Percentiles rank a stretch among this genome's conserved stretches.
phyloP scores from a whole-genome alignment of 441 rosid genomes.

The Jatropha podagrica region DNA sequence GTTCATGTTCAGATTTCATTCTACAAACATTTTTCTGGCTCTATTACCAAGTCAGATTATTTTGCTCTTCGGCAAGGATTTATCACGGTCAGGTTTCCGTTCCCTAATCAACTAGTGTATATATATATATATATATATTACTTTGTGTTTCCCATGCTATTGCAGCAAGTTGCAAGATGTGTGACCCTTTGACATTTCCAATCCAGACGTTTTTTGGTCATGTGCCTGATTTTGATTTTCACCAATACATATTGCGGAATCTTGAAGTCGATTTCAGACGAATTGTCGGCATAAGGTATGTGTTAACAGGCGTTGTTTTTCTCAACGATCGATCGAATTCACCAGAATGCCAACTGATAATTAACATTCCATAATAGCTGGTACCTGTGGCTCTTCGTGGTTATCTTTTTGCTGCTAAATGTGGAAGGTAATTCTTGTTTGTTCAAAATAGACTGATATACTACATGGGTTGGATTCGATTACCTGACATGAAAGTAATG shows the following conservation, averaged over 20 bases:
- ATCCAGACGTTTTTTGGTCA: constrained; percentile 46
- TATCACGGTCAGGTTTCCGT: constrained; percentile 41
- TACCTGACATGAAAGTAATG: not conserved
- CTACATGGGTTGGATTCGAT: not conserved
- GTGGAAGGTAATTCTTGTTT: constrained; percentile 47
- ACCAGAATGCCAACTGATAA: not conserved
- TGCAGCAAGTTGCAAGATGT: not conserved
- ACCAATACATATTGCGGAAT: constrained; percentile 61
- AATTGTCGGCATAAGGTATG: constrained; percentile 77
- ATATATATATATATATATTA: too few species aligned
- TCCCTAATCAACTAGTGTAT: not conserved
- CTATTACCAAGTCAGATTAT: constrained; percentile 78
- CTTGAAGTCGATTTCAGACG: constrained; percentile 63
- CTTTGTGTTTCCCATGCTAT: not conserved
- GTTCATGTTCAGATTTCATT: constrained; percentile 54
- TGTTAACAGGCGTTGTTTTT: not conserved
- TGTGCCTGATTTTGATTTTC: constrained; percentile 45
- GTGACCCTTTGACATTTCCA: not conserved
- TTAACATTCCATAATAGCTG: constrained; percentile 45
- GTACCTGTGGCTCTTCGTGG: constrained; percentile 91
- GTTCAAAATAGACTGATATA: not conserved
- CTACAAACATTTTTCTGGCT: constrained; percentile 74
- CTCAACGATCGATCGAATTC: not conserved
- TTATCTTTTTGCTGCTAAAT: constrained; percentile 71
- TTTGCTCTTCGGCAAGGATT: constrained; percentile 72